Conservation (phyloP, 805 yeast species). For the Tetrapisispora namnaoensis region DNA sequence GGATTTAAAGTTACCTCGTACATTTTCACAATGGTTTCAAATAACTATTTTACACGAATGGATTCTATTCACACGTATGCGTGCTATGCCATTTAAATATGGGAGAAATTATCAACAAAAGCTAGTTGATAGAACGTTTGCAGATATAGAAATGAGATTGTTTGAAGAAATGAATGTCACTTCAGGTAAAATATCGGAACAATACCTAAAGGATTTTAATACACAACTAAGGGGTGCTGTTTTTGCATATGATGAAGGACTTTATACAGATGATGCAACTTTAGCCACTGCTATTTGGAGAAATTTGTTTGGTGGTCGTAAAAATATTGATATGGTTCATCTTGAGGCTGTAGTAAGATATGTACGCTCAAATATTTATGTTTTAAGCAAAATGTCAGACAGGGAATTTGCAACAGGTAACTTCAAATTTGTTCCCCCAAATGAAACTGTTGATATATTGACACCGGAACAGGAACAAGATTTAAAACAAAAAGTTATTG, state of each 20-base stretch:
- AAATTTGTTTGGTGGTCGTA: constrained; percentile 80
- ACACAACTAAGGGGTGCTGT: constrained; percentile 83
- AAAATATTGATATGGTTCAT: constrained; percentile 69
- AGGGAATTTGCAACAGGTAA: constrained; percentile 89
- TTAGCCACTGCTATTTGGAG: constrained; percentile 80
- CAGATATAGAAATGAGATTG: constrained; percentile 80
- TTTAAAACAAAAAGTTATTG: constrained; percentile 41
- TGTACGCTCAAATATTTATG: constrained; percentile 81
- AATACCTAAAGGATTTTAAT: constrained; percentile 81
- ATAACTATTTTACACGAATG: constrained; percentile 84
- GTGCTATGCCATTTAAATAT: constrained; percentile 87
- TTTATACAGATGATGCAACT: constrained; percentile 67
- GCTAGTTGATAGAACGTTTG: constrained; percentile 77
- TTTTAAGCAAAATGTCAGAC: constrained; percentile 75
- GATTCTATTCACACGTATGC: constrained; percentile 90
- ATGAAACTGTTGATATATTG: constrained; percentile 63
- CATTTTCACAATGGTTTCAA: constrained; percentile 96
- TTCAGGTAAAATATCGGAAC: constrained; percentile 73
- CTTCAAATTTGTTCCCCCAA: constrained; percentile 76
- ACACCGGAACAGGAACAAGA: constrained; percentile 53
- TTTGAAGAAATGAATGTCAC: constrained; percentile 77
- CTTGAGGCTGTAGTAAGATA: constrained; percentile 86
- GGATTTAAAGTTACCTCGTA: constrained; percentile 67
- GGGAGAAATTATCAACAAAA: constrained; percentile 89
- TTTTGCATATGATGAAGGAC: constrained; percentile 87